Evolutionary conservation across 352 stramenopile species (phyloP).

Genomic region (Vaucheria bursata): DNA sequence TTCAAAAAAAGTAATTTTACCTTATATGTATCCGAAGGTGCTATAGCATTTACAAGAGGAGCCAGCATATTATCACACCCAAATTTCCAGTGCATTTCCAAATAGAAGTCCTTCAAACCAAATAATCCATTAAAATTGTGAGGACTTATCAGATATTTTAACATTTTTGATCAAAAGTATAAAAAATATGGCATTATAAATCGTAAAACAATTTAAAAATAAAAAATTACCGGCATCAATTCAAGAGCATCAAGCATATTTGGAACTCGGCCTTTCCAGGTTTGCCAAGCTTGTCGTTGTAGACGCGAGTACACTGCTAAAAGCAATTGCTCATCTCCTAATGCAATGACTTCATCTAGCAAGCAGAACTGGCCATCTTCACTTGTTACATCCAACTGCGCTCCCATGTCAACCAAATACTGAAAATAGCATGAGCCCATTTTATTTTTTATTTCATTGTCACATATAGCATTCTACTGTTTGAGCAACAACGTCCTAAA

Average conservation of each 20-base stretch:
- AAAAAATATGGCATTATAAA: slow-evolving; percentile 4
- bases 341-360: slow-evolving; percentile 35
- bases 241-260: slow-evolving; percentile 25
- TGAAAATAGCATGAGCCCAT: no score
- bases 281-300: slow-evolving; percentile 27
- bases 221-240: slow-evolving; percentile 25
- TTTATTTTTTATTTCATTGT: no score
- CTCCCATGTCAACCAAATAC: slow-evolving; percentile 19
- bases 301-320: slow-evolving; percentile 39
- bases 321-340: slow-evolving; percentile 32
- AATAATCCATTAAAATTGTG: no score
- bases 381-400: slow-evolving; percentile 24
- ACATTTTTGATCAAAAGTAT: background rate
- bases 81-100: slow-evolving; percentile 48
- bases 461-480: no score
- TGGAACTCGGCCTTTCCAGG: slow-evolving; percentile 32
- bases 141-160: no score
- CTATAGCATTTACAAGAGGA: slow-evolving; percentile 38
- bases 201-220: background rate
- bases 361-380: slow-evolving; percentile 23
- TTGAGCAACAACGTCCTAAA: no score
- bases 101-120: slow-evolving; percentile 46
- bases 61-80: slow-evolving; percentile 42
- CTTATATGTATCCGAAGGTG: slow-evolving; percentile 41
- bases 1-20: background rate